Evolutionary conservation across 768 basidiomycete species (phyloP).

Genomic region (Calocera cornea): DNA sequence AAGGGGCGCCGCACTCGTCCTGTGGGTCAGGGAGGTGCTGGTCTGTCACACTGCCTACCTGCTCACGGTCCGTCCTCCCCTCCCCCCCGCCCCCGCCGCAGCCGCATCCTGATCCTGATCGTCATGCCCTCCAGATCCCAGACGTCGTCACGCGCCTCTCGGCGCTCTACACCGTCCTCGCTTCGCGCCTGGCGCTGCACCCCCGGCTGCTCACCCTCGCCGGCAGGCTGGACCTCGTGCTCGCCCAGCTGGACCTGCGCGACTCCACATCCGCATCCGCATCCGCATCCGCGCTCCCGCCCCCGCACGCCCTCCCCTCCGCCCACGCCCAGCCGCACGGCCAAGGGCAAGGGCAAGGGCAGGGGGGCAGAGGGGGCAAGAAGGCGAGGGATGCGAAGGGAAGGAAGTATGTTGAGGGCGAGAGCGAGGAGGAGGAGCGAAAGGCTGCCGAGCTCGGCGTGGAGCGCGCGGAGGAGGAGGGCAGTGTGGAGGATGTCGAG

Average conservation of each 20-base stretch:
- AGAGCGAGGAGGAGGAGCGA: slow-evolving; percentile 53
- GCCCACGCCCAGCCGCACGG: too few species aligned
- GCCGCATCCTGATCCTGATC: background rate
- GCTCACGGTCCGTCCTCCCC: slow-evolving; percentile 58
- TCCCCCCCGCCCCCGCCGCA: background rate
- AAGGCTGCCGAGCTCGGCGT: slow-evolving; percentile 42
- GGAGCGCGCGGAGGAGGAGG: slow-evolving; percentile 16
- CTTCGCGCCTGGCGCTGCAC: slow-evolving; percentile 65
- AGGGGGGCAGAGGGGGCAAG: slow-evolving; percentile 75
- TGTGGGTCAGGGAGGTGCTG: slow-evolving; percentile 72
- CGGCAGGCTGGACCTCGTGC: slow-evolving; percentile 83
- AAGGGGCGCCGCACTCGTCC: slow-evolving; percentile 51
- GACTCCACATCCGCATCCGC: slow-evolving; percentile 61
- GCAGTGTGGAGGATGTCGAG: slow-evolving; percentile 16
- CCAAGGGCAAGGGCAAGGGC: too few species aligned
- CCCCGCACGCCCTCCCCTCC: slow-evolving; percentile 28
- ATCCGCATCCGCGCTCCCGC: slow-evolving; percentile 11
- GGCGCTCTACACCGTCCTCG: slow-evolving; percentile 67
- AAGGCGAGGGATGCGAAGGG: slow-evolving; percentile 46
- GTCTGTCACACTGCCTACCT: slow-evolving; percentile 79
- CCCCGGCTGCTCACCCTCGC: slow-evolving; percentile 73
- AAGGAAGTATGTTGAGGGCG: slow-evolving; percentile 43
- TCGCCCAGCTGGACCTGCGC: slow-evolving; percentile 85
- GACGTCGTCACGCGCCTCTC: slow-evolving; percentile 80
- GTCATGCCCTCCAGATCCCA: slow-evolving; percentile 62